Conservation (phyloP, 805 yeast genomes). For the Kodamaea hsintzibuensis region DNA sequence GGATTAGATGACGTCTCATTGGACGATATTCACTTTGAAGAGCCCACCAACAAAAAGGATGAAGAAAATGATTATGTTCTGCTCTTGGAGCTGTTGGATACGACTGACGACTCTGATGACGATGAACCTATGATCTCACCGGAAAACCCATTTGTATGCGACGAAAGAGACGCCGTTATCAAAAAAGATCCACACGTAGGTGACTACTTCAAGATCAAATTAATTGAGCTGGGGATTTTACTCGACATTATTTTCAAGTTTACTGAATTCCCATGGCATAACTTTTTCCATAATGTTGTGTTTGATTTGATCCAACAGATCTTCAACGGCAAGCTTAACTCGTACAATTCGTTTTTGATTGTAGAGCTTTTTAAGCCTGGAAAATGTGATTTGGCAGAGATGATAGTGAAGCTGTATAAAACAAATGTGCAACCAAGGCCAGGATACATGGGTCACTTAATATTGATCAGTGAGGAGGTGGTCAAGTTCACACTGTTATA, state of each 20-base stretch:
- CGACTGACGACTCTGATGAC: slow-evolving; percentile 41
- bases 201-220: slow-evolving; percentile 78
- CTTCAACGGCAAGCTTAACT: slow-evolving; percentile 88
- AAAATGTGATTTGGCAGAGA: slow-evolving; percentile 42
- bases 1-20: slow-evolving; percentile 39
- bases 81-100: slow-evolving; percentile 25
- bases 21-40: slow-evolving; percentile 33
- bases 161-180: slow-evolving; percentile 31
- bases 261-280: slow-evolving; percentile 92
- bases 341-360: slow-evolving; percentile 62
- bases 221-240: slow-evolving; percentile 73
- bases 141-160: slow-evolving; percentile 44
- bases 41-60: slow-evolving; percentile 12
- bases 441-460: slow-evolving; percentile 97
- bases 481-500: slow-evolving; percentile 77
- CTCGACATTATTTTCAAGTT: slow-evolving; percentile 71
- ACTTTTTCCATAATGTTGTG: slow-evolving; percentile 94
- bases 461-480: slow-evolving; percentile 91
- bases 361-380: slow-evolving; percentile 27
- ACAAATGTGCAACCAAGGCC: slow-evolving; percentile 57
- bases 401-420: slow-evolving; percentile 43
- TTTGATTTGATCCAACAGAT: slow-evolving; percentile 96
- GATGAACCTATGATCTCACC: slow-evolving; percentile 46
- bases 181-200: slow-evolving; percentile 74
- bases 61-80: slow-evolving; percentile 19